phyloP scores from a whole-genome alignment of 2,329 filamentous ascomycete genomes.

The Lecanicillium sp. region DNA sequence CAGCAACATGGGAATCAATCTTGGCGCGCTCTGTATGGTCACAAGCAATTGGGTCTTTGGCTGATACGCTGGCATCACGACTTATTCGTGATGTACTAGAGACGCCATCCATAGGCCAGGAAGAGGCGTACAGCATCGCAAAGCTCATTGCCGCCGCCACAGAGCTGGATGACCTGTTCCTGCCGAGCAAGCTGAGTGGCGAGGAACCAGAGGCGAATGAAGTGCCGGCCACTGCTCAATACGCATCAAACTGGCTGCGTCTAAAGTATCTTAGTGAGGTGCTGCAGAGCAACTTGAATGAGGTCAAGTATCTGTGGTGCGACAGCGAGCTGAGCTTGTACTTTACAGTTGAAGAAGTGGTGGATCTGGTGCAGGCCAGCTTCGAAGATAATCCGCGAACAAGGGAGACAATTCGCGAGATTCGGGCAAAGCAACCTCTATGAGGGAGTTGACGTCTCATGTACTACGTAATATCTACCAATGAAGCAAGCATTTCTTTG shows the following conservation, averaged over 20 bases:
- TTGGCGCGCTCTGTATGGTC: conserved; percentile 53
- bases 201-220: conserved; percentile 23
- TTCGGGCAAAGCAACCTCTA: conserved; percentile 39
- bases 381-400: conserved; percentile 56
- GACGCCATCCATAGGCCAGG: conserved; percentile 51
- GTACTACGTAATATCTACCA: too few relatives aligned
- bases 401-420: conserved; percentile 49
- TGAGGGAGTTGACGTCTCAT: not conserved
- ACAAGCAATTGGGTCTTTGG: conserved; percentile 52
- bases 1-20: conserved; percentile 48
- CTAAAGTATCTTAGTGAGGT: conserved; percentile 57
- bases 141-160: conserved; percentile 49
- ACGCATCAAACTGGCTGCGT: conserved; percentile 53
- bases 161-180: conserved; percentile 51
- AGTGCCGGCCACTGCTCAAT: conserved; percentile 49
- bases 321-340: conserved; percentile 58
- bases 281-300: conserved; percentile 57
- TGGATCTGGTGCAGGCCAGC: conserved; percentile 54
- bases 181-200: conserved; percentile 31
- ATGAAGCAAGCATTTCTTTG: too few relatives aligned
- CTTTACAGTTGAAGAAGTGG: conserved; percentile 51
- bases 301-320: conserved; percentile 55
- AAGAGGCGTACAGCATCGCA: conserved; percentile 55
- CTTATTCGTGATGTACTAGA: conserved; percentile 55
- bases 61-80: conserved; percentile 50